Base-by-base conservation (phyloP, 164 flowering plant species). In the Magnolia officinalis region DNA sequence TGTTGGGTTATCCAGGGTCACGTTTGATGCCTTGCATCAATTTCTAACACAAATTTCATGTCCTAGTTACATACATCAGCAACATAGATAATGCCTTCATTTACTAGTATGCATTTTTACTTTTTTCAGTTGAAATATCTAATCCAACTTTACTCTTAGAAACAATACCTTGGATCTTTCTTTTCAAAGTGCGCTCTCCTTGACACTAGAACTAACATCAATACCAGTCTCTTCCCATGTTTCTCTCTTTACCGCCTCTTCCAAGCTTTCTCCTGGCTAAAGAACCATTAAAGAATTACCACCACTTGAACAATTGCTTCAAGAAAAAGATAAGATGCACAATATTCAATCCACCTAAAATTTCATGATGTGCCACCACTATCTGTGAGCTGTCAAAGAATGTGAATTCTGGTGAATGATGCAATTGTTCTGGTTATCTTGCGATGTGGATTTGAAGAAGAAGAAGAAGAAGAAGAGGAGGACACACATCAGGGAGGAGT, bases 201-300 rank as follows among this genome's bases (percentile, higher is more conserved):
- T 19, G n/a, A 2, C 16, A 14, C 16, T 59, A 14, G 63, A 19
- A 20, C 11, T 11, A 8, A 24, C 68, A 65, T 8, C 68, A 82
- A 96, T 80, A 70, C 98, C 99, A 72, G 98, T 89, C 84, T 96
- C 99, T 83, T 96, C 99, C 89, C 86, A 89, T 73, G 99, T 94
- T 86, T 96, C 99, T 84, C 98, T 90, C 82, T 90, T 89, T 79
- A 96, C 99, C 13, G 99, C 99, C 78, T 96, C 98, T 83, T 96
- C 99, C 87, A 96, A 88, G 85, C 97, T 92, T 87, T 96, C 99
- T 76, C 98, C 99, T 73, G 99, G 99, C 99, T 96, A 81, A 61
- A 75, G 67, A 82, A 52, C 81, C 81, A 19, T 29, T 1, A 45
- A 37, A 59, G 16, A 63, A 74, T 6, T 26, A 13, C 13, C 29